Base-by-base conservation (phyloP, 2,329 filamentous ascomycete genomes). In the Calonectria hongkongensis region DNA sequence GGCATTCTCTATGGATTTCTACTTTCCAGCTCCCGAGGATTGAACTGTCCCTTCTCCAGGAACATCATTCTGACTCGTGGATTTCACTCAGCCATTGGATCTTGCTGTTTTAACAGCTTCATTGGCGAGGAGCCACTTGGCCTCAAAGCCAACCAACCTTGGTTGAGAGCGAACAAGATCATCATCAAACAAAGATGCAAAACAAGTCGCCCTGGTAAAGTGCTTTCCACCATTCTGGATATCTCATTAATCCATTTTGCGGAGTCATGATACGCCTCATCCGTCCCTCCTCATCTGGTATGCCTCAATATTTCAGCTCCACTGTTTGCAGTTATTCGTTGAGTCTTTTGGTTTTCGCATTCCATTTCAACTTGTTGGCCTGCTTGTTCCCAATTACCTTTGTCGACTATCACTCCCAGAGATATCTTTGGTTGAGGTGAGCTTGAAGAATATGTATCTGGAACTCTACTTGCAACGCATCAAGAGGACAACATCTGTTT, bases 21-120 rank as follows among this genome's bases (percentile, higher is more conserved):
- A 47, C 64, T 54, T 54, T 33, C 47, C 41, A 43, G 41, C 62
- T 62, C 41, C 64, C 69, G 60, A 76, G 75, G 74, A 79, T 71
- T 73, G 75, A 73, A 73, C 51, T 63, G 47, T 70, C 54, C 60
- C 63, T 45, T 30, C 21, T n/a, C 28, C 56, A 68, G 77, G 76
- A 51, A 28, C 74, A 63, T 71, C 54, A 36, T 33, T 65, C 56
- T 54, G 51, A 58, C 70, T 60, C 69, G 41, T 63, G 51, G 43
- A 69, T 66, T 68, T 62, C 39, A 65, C 41, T 43, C 58, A 39
- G 60, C 65, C 74, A 66, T 54, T 68, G 48, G 58, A 65, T 72
- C 68, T 62, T 69, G 54, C 45, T 78, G 50, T 58, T 43, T 33
- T 65, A 16, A 66, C 66, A 74, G 66, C 70, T 54, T 36, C 36